phyloP scores from a whole-genome alignment of 176 grass and related monocot genomes.

The Panicum miliaceum region DNA sequence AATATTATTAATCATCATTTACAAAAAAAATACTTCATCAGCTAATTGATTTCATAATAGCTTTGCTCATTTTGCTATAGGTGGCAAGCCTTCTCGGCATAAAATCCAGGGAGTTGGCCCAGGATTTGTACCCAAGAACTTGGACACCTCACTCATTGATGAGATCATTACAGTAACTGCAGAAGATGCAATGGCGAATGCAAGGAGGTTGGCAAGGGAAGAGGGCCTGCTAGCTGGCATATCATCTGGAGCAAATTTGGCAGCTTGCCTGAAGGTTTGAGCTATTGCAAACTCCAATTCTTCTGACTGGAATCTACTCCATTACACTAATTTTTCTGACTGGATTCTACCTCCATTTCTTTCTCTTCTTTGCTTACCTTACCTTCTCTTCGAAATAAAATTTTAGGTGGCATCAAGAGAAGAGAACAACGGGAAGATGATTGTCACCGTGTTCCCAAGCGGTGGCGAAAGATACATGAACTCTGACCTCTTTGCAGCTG shows the following conservation, averaged over 20 bases:
- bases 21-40: neutral
- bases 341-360: neutral
- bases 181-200: slow-evolving; percentile 59
- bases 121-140: slow-evolving; percentile 58
- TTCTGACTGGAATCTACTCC: neutral
- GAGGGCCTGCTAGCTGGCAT: slow-evolving; percentile 73
- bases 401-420: slow-evolving; percentile 36
- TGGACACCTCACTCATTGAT: slow-evolving; percentile 62
- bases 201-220: slow-evolving; percentile 66
- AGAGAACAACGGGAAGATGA: slow-evolving; percentile 34
- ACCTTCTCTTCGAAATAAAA: neutral
- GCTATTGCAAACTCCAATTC: neutral
- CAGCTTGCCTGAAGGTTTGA: slow-evolving; percentile 64
- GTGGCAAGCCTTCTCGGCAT: slow-evolving; percentile 56
- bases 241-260: slow-evolving; percentile 77
- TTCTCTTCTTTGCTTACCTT: neutral
- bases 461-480: slow-evolving; percentile 48
- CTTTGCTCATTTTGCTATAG: slow-evolving; percentile 36
- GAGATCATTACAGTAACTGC: slow-evolving; percentile 60
- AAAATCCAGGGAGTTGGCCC: slow-evolving; percentile 76
- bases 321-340: no score
- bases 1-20: neutral
- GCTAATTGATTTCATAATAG: neutral
- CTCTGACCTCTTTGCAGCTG: slow-evolving; percentile 30
- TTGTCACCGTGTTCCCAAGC: slow-evolving; percentile 38